Conservation (phyloP, 2,329 filamentous ascomycete genomes). For the Cladophialophora bantiana region DNA sequence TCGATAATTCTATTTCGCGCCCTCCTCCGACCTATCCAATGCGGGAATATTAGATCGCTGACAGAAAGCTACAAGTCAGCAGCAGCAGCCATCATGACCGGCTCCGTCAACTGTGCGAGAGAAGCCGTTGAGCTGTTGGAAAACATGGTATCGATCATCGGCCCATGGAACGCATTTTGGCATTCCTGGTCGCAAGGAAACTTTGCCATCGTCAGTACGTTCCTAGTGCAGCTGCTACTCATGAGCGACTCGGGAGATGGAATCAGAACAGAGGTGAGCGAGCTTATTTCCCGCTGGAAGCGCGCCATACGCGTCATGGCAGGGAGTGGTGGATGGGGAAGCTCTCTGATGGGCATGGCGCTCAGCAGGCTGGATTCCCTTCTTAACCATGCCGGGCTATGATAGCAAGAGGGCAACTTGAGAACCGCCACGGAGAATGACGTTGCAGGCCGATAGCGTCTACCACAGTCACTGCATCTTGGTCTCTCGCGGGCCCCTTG, state of each 20-base stretch:
- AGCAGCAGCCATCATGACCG: constrained; percentile 22
- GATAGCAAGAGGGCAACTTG: neutral
- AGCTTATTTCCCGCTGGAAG: constrained; percentile 26
- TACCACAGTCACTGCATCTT: too few relatives aligned
- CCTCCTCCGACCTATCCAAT: constrained; percentile 21
- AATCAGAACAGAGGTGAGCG: constrained; percentile 12
- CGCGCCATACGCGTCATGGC: constrained; percentile 21
- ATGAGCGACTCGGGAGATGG: constrained; percentile 10
- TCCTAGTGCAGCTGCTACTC: constrained; percentile 21
- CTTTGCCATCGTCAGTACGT: constrained; percentile 28
- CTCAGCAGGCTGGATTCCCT: constrained; percentile 23
- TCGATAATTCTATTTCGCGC: constrained; percentile 26
- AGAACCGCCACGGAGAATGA: neutral
- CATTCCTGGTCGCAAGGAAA: constrained; percentile 33
- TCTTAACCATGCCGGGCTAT: constrained; percentile 6
- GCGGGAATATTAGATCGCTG: neutral
- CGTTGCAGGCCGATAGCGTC: too few relatives aligned
- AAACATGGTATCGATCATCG: constrained; percentile 24
- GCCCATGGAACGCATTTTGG: constrained; percentile 29
- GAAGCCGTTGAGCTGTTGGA: constrained; percentile 24
- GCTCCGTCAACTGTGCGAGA: constrained; percentile 22
- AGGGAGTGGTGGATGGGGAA: constrained; percentile 27
- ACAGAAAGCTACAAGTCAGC: constrained; percentile 13
- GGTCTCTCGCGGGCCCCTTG: too few relatives aligned
- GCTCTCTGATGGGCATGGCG: constrained; percentile 28